Evolutionary conservation across 352 stramenopile genomes (phyloP), one percentile per base, ranked within the genome.

Genomic region (Phytophthora constricta): DNA sequence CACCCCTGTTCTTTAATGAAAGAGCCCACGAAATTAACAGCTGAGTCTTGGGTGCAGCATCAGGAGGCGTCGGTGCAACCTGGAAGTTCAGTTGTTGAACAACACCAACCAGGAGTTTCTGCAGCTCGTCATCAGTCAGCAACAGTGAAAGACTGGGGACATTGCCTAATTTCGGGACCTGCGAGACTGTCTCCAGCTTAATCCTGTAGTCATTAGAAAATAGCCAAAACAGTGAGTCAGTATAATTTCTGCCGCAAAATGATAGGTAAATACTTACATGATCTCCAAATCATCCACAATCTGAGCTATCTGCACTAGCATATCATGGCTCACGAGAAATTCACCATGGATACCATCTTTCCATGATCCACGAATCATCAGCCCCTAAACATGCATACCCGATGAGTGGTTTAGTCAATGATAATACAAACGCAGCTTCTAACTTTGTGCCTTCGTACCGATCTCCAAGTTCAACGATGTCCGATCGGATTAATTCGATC

Each of bases 281-380:
- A 90, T 89, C 28, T 92, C 84, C 0, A 92, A 60, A 34, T 90
- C 84, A 22, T 90, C 81, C 5, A 87, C 72, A 25, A 86, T 74
- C 25, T 91, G 82, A 0, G 86, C 86, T 4, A 91, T 50, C 16
- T 79, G 64, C 17, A 74, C 59, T 0, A 94, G 64, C 19, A 65
- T 68, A 0, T 78, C 64, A 13, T 79, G 42, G 14, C 34, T 54
- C 5, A 90, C 72, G 1, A 65, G 10, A 33, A 73, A 64, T 11
- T 84, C 66, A 10, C 79, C 77, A 34, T 73, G n/a, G 17, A 51
- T 54, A 2, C 68, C 52, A 14, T 83, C 68, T 41, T 74, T 72
- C 77, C 83, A 91, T 17, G 33, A 53, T 8, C 75, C 86, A 42
- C 51, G 70, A 27, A 92, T 70, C 31, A 88, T 26, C 13, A 94